Base-by-base conservation (phyloP, 176 grass and related monocot genomes). In the Ampelocalamus luodianensis region DNA sequence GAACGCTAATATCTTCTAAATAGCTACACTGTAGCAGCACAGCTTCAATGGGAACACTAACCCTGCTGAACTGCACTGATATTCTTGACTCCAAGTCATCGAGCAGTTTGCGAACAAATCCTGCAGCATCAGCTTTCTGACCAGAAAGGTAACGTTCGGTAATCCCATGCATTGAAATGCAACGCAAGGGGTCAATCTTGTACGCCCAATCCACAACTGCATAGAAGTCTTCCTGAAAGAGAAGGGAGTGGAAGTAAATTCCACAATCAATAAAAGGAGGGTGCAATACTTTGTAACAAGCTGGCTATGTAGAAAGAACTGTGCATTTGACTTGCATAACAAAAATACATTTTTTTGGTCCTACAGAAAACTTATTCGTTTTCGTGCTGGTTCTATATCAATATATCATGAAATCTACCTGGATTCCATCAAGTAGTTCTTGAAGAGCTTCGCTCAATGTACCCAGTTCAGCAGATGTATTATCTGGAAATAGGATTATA, bases 81-180 rank as follows among this genome's bases (percentile, higher is more conserved):
- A 99, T 96, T 90, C 92, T 96, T 48, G 90, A 90, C 77, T 95
- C 86, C 86, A 99, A 88, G 79, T 99, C 96, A 88, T 99, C 86
- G 63, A 99, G 93, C 42, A 99, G 68, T 81, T 96, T 93, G 18
- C 91, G 91, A 51, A 99, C 96, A 79, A 99, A 99, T 82, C 96
- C 90, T 65, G 96, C 93, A 74, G 96, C 93, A 89, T 99, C 96
- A 75, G 93, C 91, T 99, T 99, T 99, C 87, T 99, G 96, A 70
- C 93, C 93, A 83, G 96, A 99, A 80, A 99, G 91, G 84, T 99
- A 99, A 50, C 91, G 93, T 72, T 99, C 96, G 71, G 96, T 99
- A 69, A 96, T 88, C 18, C 96, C 96, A 89, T 99, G 90, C 96
- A 99, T 99, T 40, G 96, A 99, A 85, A 99, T 99, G 78, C 96